These are phyloP conservation scores for Saposhnikovia divaricata DNA, from an alignment of 129 eudicot species.

Conservation along the genomic window DNA sequence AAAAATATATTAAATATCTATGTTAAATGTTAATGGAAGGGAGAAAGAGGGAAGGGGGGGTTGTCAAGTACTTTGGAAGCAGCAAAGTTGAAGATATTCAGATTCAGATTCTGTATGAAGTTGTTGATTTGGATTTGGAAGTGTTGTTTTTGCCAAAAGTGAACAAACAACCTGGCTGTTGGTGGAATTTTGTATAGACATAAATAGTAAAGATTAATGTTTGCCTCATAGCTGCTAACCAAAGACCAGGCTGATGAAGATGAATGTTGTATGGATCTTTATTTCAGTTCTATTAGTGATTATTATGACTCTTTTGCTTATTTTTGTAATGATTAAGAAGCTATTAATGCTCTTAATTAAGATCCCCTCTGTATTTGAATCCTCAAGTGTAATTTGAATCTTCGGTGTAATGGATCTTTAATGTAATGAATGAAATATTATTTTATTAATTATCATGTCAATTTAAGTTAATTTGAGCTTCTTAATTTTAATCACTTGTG, in stretches of 20 bases:
- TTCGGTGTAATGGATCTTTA: not conserved
- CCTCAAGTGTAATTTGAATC: not conserved
- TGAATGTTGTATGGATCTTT: conserved; percentile 6
- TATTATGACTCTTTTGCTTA: not conserved
- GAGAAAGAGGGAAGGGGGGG: too few relatives aligned
- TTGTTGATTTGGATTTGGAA: not conserved
- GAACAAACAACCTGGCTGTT: not conserved
- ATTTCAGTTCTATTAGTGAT: not conserved
- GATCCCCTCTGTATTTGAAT: not conserved
- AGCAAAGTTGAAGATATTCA: not conserved
- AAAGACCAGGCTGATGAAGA: not conserved
- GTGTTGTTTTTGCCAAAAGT: not conserved
- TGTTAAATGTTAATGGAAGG: not conserved
- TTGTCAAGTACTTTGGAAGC: not conserved
- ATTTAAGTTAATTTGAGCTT: not conserved
- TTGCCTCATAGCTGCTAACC: not conserved
- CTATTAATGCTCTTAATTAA: conserved; percentile 1
- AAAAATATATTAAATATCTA: not conserved
- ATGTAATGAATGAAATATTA: not conserved
- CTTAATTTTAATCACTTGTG: too few relatives aligned
- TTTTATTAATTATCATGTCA: not conserved
- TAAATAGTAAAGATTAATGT: conserved; percentile 8
- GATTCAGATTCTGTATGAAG: not conserved
- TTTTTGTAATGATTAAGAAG: not conserved
- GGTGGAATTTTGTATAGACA: conserved; percentile 9